Conservation (phyloP, 257 asterid species). For the Voacanga thouarsii region DNA sequence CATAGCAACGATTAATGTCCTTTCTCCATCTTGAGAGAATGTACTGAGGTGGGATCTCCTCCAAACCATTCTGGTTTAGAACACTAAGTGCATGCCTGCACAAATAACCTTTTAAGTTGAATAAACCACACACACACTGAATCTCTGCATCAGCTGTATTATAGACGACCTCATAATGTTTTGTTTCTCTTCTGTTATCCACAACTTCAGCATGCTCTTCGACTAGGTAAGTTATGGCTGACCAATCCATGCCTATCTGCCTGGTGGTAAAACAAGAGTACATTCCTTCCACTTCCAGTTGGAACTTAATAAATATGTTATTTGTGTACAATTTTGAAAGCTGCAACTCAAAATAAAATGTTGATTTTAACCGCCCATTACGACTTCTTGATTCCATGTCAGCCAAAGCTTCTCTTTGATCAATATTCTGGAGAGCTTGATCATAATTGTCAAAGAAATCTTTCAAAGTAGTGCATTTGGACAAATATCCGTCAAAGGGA, state of each 20-base stretch:
- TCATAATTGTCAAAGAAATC: conserved; percentile 41
- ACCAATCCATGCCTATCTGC: conserved; percentile 35
- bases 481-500: conserved; percentile 42
- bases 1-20: conserved; percentile 37
- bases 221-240: conserved; percentile 30
- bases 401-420: conserved; percentile 39
- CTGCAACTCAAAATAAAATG: conserved; percentile 45
- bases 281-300: conserved; percentile 51
- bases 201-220: conserved; percentile 40
- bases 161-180: conserved; percentile 47
- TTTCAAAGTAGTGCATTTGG: conserved; percentile 34
- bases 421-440: conserved; percentile 36
- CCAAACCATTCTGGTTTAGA: conserved; percentile 42
- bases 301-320: conserved; percentile 36
- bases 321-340: conserved; percentile 48
- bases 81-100: conserved; percentile 58
- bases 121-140: conserved; percentile 45
- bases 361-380: conserved; percentile 34
- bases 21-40: conserved; percentile 60
- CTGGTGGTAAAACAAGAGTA: conserved; percentile 34
- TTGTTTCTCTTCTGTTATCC: conserved; percentile 34
- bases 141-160: conserved; percentile 36
- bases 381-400: conserved; percentile 44
- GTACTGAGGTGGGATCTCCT: conserved; percentile 62
- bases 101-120: conserved; percentile 57